A percentile compares a stretch with the other conserved stretches of the same genome.
These are phyloP conservation scores for Thielaviopsis punctulata DNA, from an alignment of 2,329 filamentous ascomycete species.

Conservation along the genomic window DNA sequence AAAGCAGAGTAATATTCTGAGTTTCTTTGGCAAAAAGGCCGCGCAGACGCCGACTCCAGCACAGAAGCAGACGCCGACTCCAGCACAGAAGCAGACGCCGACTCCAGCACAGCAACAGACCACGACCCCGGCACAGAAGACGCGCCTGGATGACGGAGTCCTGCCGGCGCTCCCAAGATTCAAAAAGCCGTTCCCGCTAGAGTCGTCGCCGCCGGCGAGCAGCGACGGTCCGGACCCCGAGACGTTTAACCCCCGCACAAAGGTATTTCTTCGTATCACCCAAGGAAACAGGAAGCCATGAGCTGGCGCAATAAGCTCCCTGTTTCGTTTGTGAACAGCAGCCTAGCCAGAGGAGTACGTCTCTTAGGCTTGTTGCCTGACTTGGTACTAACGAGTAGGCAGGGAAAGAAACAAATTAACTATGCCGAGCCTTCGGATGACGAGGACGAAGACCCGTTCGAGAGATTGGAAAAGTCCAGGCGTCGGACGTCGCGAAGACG, in stretches of 20 bases:
- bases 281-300: too few relatives aligned
- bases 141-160: constrained; percentile 20
- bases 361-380: neutral
- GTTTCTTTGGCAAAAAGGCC: constrained; percentile 25
- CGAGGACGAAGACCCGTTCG: constrained; percentile 46
- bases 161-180: constrained; percentile 17
- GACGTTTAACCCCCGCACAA: constrained; percentile 30
- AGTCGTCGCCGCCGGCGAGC: constrained; percentile 59
- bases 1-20: constrained; percentile 27
- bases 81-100: too few relatives aligned
- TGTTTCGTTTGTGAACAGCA: constrained; percentile 35
- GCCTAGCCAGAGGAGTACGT: constrained; percentile 62
- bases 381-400: neutral
- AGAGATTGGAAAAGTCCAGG: constrained; percentile 15
- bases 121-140: constrained; percentile 14
- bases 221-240: constrained; percentile 55
- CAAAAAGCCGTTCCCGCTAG: constrained; percentile 25
- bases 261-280: neutral
- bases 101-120: too few relatives aligned
- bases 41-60: too few relatives aligned
- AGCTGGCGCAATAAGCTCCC: constrained; percentile 14
- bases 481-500: constrained; percentile 33
- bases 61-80: constrained; percentile 18
- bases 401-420: constrained; percentile 45
- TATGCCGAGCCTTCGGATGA: constrained; percentile 79